phyloP scores from a whole-genome alignment of 768 basidiomycete genomes.

The Trametes elegans region DNA sequence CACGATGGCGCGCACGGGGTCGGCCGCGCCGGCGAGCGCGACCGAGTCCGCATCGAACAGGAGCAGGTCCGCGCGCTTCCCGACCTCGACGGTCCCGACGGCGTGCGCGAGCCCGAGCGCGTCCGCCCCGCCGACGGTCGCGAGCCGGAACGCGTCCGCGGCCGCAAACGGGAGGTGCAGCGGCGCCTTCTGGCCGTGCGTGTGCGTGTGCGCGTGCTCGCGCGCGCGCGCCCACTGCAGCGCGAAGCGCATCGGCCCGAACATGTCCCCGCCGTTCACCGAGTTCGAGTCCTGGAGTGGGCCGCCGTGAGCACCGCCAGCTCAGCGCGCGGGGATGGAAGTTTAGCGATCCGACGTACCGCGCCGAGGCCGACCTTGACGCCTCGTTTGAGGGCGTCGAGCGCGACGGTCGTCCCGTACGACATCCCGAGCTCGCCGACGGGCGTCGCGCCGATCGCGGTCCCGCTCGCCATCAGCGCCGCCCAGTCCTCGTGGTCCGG shows the following conservation, averaged over 20 bases:
- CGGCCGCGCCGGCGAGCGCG: conserved; percentile 27
- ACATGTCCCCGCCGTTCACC: conserved; percentile 31
- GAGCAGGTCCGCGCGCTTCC: conserved; percentile 32
- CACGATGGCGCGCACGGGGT: conserved; percentile 28
- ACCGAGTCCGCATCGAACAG: conserved; percentile 28
- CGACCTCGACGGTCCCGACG: conserved; percentile 31
- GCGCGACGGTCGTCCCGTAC: conserved; percentile 29
- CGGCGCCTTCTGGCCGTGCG: conserved; percentile 14
- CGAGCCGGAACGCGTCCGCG: conserved; percentile 30
- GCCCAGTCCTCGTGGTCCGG: conserved; percentile 30
- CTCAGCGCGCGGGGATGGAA: no score
- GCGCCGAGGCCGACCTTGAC: conserved; percentile 31
- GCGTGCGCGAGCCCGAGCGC: conserved; percentile 24
- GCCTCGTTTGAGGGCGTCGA: conserved; percentile 29
- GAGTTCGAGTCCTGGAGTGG: conserved; percentile 27
- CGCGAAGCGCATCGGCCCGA: conserved; percentile 30
- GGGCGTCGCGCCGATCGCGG: conserved; percentile 29
- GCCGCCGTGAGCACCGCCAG: no score
- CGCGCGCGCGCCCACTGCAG: conserved; percentile 29
- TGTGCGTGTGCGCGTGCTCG: conserved; percentile 22
- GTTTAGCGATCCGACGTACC: no score
- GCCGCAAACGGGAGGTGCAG: conserved; percentile 22
- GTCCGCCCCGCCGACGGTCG: conserved; percentile 31
- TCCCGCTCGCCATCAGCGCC: conserved; percentile 26
- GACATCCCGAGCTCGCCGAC: conserved; percentile 34